Percentiles rank a stretch among this genome's conserved stretches.
Evolutionary conservation across 345 rosid species (phyloP).

Genomic region (Adansonia digitata): DNA sequence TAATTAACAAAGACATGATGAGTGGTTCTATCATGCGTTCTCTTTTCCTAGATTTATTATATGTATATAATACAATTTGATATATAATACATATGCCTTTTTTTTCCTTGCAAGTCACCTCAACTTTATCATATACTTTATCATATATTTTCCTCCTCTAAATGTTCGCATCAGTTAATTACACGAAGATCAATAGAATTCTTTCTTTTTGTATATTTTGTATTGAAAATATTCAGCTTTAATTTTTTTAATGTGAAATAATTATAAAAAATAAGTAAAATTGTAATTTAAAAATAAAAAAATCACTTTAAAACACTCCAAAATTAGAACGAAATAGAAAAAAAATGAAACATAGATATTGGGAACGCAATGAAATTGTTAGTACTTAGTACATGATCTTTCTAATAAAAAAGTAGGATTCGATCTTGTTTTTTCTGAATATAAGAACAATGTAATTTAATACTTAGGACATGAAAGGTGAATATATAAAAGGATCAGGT

Average conservation of each 20-base stretch:
- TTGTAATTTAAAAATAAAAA: too few species aligned
- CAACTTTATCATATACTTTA: not conserved
- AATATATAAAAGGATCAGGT: too few species aligned
- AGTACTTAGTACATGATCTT: too few species aligned
- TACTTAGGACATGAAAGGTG: not conserved
- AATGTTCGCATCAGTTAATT: not conserved
- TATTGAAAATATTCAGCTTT: not conserved
- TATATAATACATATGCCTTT: not conserved
- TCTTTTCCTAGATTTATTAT: not conserved
- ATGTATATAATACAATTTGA: too few species aligned
- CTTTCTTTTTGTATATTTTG: too few species aligned
- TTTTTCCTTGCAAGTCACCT: not conserved
- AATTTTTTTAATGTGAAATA: conserved; percentile 1
- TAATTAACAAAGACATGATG: conserved; percentile 12
- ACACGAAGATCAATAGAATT: not conserved
- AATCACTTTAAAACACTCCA: too few species aligned
- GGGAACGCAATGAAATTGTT: too few species aligned
- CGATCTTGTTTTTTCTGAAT: too few species aligned
- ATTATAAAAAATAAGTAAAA: too few species aligned
- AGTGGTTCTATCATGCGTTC: conserved; percentile 21
- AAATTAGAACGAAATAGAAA: not conserved
- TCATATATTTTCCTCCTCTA: not conserved
- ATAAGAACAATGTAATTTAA: not conserved
- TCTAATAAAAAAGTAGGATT: too few species aligned
- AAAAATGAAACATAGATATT: too few species aligned